These are phyloP conservation scores for Termitomyces sp. DNA, from an alignment of 768 basidiomycete genomes.

Conservation along the genomic window DNA sequence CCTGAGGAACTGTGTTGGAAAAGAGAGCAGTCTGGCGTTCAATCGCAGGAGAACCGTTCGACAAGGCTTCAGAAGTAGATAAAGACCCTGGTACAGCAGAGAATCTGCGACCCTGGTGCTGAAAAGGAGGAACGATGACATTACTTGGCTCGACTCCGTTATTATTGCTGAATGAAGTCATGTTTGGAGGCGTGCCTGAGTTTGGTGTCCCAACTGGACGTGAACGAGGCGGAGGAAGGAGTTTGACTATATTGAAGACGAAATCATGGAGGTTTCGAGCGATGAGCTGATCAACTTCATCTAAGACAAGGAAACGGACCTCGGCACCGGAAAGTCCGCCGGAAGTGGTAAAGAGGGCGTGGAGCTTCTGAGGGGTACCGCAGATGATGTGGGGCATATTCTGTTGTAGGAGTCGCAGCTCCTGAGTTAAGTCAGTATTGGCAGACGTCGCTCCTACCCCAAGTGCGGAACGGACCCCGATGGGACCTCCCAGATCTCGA, in stretches of 20 bases:
- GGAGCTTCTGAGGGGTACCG: constrained; percentile 94
- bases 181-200: constrained; percentile 23
- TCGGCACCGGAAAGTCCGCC: constrained; percentile 78
- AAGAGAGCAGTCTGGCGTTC: constrained; percentile 94
- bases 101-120: constrained; percentile 46
- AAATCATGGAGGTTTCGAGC: constrained; percentile 95
- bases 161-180: constrained; percentile 35
- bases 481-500: constrained; percentile 87
- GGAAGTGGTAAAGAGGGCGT: constrained; percentile 81
- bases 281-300: constrained; percentile 97
- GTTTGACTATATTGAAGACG: constrained; percentile 89
- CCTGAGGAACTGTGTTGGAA: constrained; percentile 97
- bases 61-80: constrained; percentile 30
- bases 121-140: constrained; percentile 30
- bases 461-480: constrained; percentile 87
- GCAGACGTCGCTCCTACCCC: constrained; percentile 75
- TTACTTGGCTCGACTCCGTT: constrained; percentile 40
- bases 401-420: constrained; percentile 80
- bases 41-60: constrained; percentile 32
- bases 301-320: constrained; percentile 90
- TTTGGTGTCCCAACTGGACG: constrained; percentile 47
- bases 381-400: constrained; percentile 94
- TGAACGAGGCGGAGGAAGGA: constrained; percentile 84
- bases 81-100: constrained; percentile 50
- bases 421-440: constrained; percentile 61